Percentiles rank a stretch among this genome's conserved stretches.
Evolutionary conservation across 2,329 filamentous ascomycete species (phyloP).

Genomic region (Ceratocystis eucalypticola): DNA sequence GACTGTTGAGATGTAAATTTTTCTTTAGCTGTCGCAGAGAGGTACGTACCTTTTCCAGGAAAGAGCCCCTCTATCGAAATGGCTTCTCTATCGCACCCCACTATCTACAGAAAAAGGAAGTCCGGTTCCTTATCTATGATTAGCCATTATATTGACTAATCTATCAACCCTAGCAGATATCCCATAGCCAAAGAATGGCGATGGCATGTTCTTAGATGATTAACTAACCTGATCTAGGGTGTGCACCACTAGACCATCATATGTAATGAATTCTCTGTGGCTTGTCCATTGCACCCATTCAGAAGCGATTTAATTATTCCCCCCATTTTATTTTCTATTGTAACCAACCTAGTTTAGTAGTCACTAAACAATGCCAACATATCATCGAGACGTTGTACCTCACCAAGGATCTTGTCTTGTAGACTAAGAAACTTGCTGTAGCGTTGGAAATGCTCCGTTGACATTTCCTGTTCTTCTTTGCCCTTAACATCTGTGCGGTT

Average conservation of each 20-base stretch:
- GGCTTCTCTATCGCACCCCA: background rate
- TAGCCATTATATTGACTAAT: too few relatives aligned
- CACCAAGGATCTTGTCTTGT: conserved; percentile 60
- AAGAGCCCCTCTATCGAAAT: background rate
- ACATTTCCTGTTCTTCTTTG: conserved; percentile 68
- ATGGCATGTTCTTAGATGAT: too few relatives aligned
- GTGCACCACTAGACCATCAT: too few relatives aligned
- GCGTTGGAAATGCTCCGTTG: conserved; percentile 55
- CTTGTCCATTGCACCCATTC: too few relatives aligned
- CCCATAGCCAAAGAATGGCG: too few relatives aligned
- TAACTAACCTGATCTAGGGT: too few relatives aligned
- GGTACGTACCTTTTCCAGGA: background rate
- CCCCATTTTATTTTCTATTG: conserved; percentile 1
- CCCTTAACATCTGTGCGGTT: conserved; percentile 77
- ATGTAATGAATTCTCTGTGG: too few relatives aligned
- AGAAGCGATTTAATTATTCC: background rate
- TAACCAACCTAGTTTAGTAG: conserved; percentile 35
- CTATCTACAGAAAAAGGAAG: too few relatives aligned
- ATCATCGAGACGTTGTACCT: conserved; percentile 71
- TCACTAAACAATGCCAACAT: conserved; percentile 73
- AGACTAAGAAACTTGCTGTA: conserved; percentile 47
- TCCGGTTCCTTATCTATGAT: too few relatives aligned
- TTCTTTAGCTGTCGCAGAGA: background rate
- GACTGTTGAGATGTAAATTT: background rate
- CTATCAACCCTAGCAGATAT: too few relatives aligned